Evolutionary conservation across 2,329 filamentous ascomycete species (phyloP).

Genomic region (Colletotrichum sp.): DNA sequence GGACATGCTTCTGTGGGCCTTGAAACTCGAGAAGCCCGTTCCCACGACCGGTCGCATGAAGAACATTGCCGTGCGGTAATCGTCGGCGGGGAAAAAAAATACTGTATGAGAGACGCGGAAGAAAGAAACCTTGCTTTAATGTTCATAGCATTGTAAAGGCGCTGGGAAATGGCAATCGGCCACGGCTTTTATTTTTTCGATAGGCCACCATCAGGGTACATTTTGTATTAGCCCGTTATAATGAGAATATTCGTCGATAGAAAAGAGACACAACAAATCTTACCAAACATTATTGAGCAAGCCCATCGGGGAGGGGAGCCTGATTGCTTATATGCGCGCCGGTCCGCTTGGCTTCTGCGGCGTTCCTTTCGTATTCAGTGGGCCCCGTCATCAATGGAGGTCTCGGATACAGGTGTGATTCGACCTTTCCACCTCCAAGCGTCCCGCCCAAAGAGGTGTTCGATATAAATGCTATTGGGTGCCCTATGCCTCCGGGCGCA

Average conservation of each 20-base stretch:
- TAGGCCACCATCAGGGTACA: not conserved
- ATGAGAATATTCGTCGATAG: not conserved
- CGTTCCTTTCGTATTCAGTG: not conserved
- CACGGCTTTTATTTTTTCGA: not conserved
- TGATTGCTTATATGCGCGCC: not conserved
- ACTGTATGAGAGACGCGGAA: not conserved
- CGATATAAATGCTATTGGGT: not conserved
- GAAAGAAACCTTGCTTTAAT: not conserved
- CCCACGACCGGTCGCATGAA: constrained; percentile 47
- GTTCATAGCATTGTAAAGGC: constrained; percentile 16
- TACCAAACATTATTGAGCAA: not conserved
- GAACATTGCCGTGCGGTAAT: constrained; percentile 17
- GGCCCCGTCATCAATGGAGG: not conserved
- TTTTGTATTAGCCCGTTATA: constrained; percentile 3
- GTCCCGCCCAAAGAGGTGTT: not conserved
- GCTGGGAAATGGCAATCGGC: constrained; percentile 3
- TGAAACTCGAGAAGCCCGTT: constrained; percentile 67
- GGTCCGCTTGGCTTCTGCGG: not conserved
- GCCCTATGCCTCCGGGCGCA: not conserved
- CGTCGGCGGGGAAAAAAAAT: not conserved
- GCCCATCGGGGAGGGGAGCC: not conserved
- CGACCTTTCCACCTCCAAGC: not conserved
- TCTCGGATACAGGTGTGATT: not conserved
- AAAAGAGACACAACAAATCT: not conserved
- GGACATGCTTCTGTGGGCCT: constrained; percentile 66